Conservation (phyloP, 805 yeast genomes). For the Saccharomycopsis schoenii region DNA sequence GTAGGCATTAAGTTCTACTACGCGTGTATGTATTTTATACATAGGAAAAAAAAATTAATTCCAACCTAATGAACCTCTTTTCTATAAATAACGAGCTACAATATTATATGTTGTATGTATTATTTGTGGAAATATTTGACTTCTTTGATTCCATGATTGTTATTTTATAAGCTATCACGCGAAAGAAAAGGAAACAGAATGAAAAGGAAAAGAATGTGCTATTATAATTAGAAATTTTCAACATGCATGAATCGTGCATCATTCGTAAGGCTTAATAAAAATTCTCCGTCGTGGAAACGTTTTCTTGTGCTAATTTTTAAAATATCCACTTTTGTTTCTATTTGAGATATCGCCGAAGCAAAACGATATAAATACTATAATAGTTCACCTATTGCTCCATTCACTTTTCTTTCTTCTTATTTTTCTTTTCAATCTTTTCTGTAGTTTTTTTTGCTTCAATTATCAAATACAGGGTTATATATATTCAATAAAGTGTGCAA, state of each 20-base stretch:
- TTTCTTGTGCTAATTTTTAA: neutral
- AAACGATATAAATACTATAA: neutral
- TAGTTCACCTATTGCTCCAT: neutral
- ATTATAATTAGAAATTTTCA: neutral
- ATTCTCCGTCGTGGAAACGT: neutral
- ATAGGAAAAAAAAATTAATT: too few relatives aligned
- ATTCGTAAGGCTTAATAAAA: neutral
- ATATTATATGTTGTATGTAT: too few relatives aligned
- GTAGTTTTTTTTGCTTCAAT: neutral
- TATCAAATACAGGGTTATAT: neutral
- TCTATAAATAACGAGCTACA: too few relatives aligned
- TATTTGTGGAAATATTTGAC: neutral
- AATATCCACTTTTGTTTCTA: neutral
- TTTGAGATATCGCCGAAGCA: neutral
- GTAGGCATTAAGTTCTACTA: too few relatives aligned
- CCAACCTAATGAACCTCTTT: too few relatives aligned
- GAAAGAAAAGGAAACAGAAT: neutral
- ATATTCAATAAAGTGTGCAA: neutral
- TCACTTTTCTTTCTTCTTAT: neutral
- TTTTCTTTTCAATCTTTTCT: neutral
- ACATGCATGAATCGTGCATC: neutral
- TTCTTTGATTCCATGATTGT: neutral
- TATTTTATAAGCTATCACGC: neutral
- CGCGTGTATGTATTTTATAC: too few relatives aligned
- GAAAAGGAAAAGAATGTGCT: neutral